phyloP scores from a whole-genome alignment of 169 alveolate genomes.

The Cryptosporidium meleagridis region DNA sequence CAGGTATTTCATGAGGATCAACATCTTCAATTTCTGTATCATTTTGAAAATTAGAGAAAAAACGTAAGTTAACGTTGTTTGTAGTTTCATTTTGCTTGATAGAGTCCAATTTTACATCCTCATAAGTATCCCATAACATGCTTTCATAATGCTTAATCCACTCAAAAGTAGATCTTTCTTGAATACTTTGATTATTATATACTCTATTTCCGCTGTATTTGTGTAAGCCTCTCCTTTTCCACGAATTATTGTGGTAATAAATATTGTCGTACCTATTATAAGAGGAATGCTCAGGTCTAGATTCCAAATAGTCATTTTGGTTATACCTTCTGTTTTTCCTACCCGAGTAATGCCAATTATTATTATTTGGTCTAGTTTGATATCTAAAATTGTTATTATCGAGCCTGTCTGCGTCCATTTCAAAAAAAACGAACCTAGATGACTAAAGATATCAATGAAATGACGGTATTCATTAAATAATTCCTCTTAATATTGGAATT shows the following conservation, averaged over 20 bases:
- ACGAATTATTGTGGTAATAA: neutral
- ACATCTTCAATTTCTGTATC: neutral
- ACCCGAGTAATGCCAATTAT: neutral
- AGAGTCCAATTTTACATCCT: conserved; percentile 24
- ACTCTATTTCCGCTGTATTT: neutral
- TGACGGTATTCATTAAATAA: neutral
- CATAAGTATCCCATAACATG: conserved; percentile 53
- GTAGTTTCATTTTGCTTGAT: neutral
- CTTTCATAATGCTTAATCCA: conserved; percentile 15
- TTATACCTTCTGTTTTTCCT: neutral
- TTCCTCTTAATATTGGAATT: neutral
- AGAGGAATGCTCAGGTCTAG: neutral
- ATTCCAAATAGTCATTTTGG: neutral
- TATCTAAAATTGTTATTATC: neutral
- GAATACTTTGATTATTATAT: neutral
- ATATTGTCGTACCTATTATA: neutral
- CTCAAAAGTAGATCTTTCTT: neutral
- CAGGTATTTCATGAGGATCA: neutral
- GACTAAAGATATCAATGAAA: neutral
- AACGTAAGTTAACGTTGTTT: neutral
- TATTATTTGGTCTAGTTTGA: neutral
- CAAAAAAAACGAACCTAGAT: neutral
- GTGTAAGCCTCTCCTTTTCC: conserved; percentile 11
- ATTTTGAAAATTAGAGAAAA: neutral
- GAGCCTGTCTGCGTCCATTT: neutral